Percentiles rank a stretch among this genome's conserved stretches.
Evolutionary conservation across 495 filamentous ascomycete genomes (phyloP).

Genomic region (Xylaria intraflava): DNA sequence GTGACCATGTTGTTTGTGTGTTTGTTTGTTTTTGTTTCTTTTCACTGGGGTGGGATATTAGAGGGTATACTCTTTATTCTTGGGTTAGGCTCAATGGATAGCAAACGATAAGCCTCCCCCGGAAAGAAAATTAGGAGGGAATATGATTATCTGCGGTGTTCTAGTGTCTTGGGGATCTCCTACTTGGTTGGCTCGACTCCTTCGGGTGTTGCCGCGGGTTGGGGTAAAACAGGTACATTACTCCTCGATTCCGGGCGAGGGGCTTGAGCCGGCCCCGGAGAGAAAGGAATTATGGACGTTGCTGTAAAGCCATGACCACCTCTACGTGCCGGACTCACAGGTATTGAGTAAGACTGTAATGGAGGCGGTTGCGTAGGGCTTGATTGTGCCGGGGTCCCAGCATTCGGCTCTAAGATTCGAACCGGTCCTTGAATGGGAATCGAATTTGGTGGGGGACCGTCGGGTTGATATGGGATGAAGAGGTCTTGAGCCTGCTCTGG

Average conservation of each 20-base stretch:
- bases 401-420: slow-evolving; percentile 34
- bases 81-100: too few species aligned
- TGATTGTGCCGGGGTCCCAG: not conserved
- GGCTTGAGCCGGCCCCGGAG: slow-evolving; percentile 11
- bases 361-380: not conserved
- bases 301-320: slow-evolving; percentile 29
- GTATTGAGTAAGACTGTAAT: slow-evolving; percentile 13
- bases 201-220: slow-evolving; percentile 11
- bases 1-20: too few species aligned
- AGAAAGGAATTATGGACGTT: slow-evolving; percentile 32
- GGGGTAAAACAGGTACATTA: slow-evolving; percentile 6
- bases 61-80: too few species aligned
- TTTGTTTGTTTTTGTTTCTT: too few species aligned
- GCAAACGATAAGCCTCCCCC: too few species aligned
- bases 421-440: slow-evolving; percentile 22
- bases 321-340: slow-evolving; percentile 18
- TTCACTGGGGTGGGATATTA: too few species aligned
- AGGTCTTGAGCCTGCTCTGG: slow-evolving; percentile 6
- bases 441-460: slow-evolving; percentile 23
- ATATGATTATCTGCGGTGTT: slow-evolving; percentile 6
- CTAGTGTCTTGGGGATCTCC: slow-evolving; percentile 28
- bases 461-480: slow-evolving; percentile 36
- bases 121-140: not conserved
- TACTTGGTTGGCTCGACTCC: slow-evolving; percentile 9
- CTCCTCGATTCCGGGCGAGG: slow-evolving; percentile 6